A percentile compares a stretch with the other conserved stretches of the same genome.
Evolutionary conservation across 192 early-diverging fungal species (phyloP).

Genomic region (Globomyces pollinis-pini): DNA sequence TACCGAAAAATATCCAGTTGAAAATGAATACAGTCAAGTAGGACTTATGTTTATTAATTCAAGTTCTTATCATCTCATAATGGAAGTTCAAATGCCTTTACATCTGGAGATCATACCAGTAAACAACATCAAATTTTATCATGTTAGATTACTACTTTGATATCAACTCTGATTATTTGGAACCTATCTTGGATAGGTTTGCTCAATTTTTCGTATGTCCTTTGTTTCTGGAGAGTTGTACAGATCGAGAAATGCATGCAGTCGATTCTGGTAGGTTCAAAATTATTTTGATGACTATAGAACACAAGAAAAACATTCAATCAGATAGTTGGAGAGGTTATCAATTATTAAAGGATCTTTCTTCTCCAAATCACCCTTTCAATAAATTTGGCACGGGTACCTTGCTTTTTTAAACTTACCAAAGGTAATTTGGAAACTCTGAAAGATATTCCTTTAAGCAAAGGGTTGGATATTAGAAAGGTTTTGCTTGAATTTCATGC

Average conservation of each 20-base stretch:
- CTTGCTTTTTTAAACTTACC: constrained; percentile 81
- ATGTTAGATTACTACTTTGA: constrained; percentile 73
- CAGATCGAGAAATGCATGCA: constrained; percentile 86
- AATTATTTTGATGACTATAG: constrained; percentile 17
- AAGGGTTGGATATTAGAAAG: constrained; percentile 75
- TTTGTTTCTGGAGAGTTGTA: constrained; percentile 77
- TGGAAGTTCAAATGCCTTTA: constrained; percentile 77
- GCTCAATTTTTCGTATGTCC: constrained; percentile 92
- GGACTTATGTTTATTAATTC: not conserved
- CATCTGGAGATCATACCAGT: constrained; percentile 65
- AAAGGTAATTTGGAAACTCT: constrained; percentile 87
- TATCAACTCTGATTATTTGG: constrained; percentile 55
- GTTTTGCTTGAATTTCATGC: constrained; percentile 81
- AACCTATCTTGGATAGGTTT: constrained; percentile 67
- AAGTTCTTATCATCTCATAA: constrained; percentile 65
- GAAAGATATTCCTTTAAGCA: constrained; percentile 47
- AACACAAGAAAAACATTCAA: constrained; percentile 94
- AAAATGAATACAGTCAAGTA: constrained; percentile 66
- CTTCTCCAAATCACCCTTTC: constrained; percentile 70
- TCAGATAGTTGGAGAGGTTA: constrained; percentile 81
- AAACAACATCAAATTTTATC: not conserved
- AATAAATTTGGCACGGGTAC: constrained; percentile 87
- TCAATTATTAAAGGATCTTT: constrained; percentile 79
- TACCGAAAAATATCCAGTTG: constrained; percentile 57
- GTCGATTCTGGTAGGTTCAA: constrained; percentile 71